Base-by-base conservation (phyloP, 768 basidiomycete species). In the Hericium coralloides region DNA sequence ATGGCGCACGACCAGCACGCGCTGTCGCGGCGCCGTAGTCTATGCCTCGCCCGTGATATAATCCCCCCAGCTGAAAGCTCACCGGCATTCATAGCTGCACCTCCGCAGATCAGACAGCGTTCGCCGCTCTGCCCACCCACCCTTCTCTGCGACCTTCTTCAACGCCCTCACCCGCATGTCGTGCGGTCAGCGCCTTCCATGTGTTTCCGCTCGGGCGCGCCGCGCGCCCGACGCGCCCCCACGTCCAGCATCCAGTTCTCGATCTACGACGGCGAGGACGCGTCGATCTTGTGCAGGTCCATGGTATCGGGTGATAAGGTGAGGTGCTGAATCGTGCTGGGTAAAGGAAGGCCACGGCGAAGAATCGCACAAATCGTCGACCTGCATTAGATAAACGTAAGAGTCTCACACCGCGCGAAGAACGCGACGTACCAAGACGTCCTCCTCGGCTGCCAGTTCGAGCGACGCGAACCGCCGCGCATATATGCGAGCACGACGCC, bases 401-500 rank as follows among this genome's bases (percentile, higher is more conserved):
- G 49, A 12, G 31, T 53, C 18, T 52, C 31, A 26, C 20, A 18
- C 5, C 14, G 10, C 1, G 31, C 31, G 31, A 31, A 31, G 31
- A 31, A 8, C 8, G 31, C 31, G 10, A 49, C 76, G 55, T 60
- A 82, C 82, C 43, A 84, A 68, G 37, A 73, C 67, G 59, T 85
- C 82, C 62, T 83, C 83, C 67, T 81, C 79, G 18, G 83, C 69
- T 0, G 66, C 56, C 14, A 77, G 31, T 49, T 69, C 66, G 10
- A 73, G 56, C 3, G 61, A 62, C 0, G 74, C 52, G 62, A 84
- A 83, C n/a, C 70, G 66, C 15, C 82, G 76, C 57, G 69, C 72
- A 63, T 82, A 81, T 82, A 81, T 2, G 76, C 73, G 12, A 85
- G 68, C 5, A 85, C 67, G 67, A 84, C 83, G 4, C 81, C 82